These are phyloP conservation scores for Salix dunnii DNA, from an alignment of 345 rosid genomes.

Conservation along the genomic window DNA sequence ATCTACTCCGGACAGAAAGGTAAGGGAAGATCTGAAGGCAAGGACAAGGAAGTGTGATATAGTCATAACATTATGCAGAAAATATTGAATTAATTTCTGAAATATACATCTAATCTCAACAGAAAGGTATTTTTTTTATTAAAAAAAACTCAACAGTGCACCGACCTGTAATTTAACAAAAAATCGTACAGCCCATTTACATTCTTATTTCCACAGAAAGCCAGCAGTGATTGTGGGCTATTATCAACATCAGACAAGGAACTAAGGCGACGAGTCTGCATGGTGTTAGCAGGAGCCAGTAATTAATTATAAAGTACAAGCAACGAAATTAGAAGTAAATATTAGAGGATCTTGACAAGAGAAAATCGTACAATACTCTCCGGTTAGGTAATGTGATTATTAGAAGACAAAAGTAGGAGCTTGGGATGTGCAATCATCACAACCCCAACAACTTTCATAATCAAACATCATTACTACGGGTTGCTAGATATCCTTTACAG, in stretches of 20 bases:
- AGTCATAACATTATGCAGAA: neutral
- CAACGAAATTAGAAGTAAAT: neutral
- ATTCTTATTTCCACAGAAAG: slow-evolving; percentile 53
- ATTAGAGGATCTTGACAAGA: neutral
- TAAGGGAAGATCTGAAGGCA: slow-evolving; percentile 60
- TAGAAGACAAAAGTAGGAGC: neutral
- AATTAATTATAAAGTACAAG: slow-evolving; percentile 2
- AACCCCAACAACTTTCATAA: neutral
- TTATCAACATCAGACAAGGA: slow-evolving; percentile 65
- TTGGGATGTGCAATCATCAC: neutral
- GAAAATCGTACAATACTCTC: neutral
- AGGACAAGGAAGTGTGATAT: slow-evolving; percentile 20
- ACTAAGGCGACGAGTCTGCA: slow-evolving; percentile 62
- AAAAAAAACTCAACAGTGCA: neutral
- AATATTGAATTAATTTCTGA: neutral
- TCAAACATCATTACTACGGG: neutral
- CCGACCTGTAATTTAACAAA: slow-evolving; percentile 81
- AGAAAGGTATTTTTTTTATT: neutral
- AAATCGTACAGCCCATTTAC: slow-evolving; percentile 82
- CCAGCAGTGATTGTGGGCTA: slow-evolving; percentile 80
- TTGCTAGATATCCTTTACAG: neutral
- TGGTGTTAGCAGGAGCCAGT: slow-evolving; percentile 23
- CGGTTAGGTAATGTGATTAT: neutral
- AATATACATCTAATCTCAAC: neutral
- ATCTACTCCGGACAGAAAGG: slow-evolving; percentile 58